These are phyloP conservation scores for Gymnopus androsaceus DNA, from an alignment of 1,284 basidiomycete genomes.

Conservation along the genomic window DNA sequence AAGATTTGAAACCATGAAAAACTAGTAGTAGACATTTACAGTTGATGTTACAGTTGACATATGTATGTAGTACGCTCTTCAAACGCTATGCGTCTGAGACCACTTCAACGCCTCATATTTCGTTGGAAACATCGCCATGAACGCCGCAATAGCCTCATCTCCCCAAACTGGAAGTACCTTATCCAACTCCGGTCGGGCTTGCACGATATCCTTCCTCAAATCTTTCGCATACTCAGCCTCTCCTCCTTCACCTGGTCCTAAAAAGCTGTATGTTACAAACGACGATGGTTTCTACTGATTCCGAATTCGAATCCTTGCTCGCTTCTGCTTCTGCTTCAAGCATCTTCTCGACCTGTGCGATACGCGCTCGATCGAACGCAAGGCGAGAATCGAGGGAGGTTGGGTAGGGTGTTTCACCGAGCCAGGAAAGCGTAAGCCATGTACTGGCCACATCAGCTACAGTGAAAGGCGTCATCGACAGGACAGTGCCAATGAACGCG, in stretches of 20 bases:
- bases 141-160: slow-evolving; percentile 1
- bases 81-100: slow-evolving; percentile 6
- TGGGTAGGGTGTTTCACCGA: slow-evolving; percentile 10
- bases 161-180: slow-evolving; percentile 8
- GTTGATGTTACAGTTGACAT: too few species aligned
- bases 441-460: slow-evolving; percentile 13
- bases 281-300: slow-evolving; percentile 5
- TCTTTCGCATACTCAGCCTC: slow-evolving; percentile 14
- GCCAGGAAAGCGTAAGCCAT: slow-evolving; percentile 16
- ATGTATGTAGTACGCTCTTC: too few species aligned
- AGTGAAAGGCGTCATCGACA: slow-evolving; percentile 13
- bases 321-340: background rate
- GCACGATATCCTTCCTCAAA: slow-evolving; percentile 14
- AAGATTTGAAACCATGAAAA: too few species aligned
- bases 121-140: slow-evolving; percentile 13
- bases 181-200: slow-evolving; percentile 9
- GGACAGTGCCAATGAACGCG: slow-evolving; percentile 39
- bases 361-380: slow-evolving; percentile 8
- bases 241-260: slow-evolving; percentile 3
- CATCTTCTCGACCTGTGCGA: slow-evolving; percentile 9
- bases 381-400: background rate
- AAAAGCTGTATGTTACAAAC: slow-evolving; percentile 6
- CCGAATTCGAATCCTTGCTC: background rate
- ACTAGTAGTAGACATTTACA: too few species aligned
- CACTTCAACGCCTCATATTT: slow-evolving; percentile 16